These are phyloP conservation scores for Gamsiella multidivaricata DNA, from an alignment of 192 early-diverging fungal genomes.

Conservation along the genomic window DNA sequence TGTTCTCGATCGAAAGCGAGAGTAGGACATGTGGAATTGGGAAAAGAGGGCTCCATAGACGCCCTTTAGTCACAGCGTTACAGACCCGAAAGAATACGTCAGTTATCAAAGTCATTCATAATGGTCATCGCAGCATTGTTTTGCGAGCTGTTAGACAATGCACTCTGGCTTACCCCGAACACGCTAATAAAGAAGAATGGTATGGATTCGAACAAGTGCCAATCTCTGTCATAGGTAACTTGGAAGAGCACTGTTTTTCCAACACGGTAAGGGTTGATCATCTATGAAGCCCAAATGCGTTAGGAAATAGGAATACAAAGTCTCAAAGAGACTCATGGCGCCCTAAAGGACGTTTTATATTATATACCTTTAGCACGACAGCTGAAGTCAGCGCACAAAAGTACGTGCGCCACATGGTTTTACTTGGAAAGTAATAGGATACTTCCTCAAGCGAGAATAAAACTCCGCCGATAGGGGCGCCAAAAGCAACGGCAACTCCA, in stretches of 20 bases:
- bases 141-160: no score
- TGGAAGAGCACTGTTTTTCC: conserved; percentile 89
- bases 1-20: conserved; percentile 76
- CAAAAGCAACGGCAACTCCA: conserved; percentile 95
- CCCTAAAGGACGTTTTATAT: no score
- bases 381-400: conserved; percentile 94
- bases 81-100: no score
- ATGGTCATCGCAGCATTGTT: no score
- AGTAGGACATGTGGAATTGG: conserved; percentile 74
- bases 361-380: conserved; percentile 65
- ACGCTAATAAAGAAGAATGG: conserved; percentile 87
- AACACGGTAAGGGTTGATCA: conserved; percentile 83
- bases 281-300: conserved; percentile 54
- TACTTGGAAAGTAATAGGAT: conserved; percentile 92
- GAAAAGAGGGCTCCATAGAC: conserved; percentile 87
- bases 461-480: conserved; percentile 96
- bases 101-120: no score
- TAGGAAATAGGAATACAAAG: not conserved
- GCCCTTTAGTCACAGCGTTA: conserved; percentile 67
- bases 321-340: not conserved
- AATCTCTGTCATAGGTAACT: conserved; percentile 89
- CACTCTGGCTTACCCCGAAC: conserved; percentile 80
- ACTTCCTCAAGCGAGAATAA: conserved; percentile 95
- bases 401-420: conserved; percentile 94
- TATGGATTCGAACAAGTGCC: conserved; percentile 91